Evolutionary conservation across 768 basidiomycete species (phyloP).

Genomic region (Neoboletus subvelutipes): DNA sequence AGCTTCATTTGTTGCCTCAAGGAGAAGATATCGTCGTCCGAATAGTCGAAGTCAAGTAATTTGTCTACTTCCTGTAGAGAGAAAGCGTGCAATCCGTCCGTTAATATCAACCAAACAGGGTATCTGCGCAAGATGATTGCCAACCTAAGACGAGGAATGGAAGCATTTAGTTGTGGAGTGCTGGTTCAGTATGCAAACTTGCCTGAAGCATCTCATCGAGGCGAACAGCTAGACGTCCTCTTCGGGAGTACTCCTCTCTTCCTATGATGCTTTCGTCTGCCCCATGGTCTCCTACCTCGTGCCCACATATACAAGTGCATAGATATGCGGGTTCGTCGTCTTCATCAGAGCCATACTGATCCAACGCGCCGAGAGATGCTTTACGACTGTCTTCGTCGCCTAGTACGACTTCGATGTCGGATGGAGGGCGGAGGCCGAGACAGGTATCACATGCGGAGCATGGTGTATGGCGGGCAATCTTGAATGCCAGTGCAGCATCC

Average conservation of each 20-base stretch:
- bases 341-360: constrained; percentile 71
- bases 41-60: constrained; percentile 78
- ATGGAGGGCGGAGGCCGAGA: constrained; percentile 65
- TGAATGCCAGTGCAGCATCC: constrained; percentile 56
- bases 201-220: constrained; percentile 85
- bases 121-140: constrained; percentile 16
- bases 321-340: constrained; percentile 59
- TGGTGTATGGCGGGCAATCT: constrained; percentile 79
- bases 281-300: constrained; percentile 63
- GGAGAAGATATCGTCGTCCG: constrained; percentile 66
- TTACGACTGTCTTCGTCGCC: constrained; percentile 44
- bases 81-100: constrained; percentile 4
- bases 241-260: constrained; percentile 64
- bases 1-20: constrained; percentile 69
- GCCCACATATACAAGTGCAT: constrained; percentile 67
- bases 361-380: constrained; percentile 53
- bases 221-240: constrained; percentile 71
- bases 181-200: constrained; percentile 10
- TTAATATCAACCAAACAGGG: constrained; percentile 17
- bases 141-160: constrained; percentile 21
- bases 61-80: constrained; percentile 65
- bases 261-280: constrained; percentile 58
- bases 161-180: constrained; percentile 13
- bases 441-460: constrained; percentile 71
- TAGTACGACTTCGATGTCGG: constrained; percentile 55